Evolutionary conservation across 805 yeast species (phyloP).

Genomic region (Yarrowia divulgata): DNA sequence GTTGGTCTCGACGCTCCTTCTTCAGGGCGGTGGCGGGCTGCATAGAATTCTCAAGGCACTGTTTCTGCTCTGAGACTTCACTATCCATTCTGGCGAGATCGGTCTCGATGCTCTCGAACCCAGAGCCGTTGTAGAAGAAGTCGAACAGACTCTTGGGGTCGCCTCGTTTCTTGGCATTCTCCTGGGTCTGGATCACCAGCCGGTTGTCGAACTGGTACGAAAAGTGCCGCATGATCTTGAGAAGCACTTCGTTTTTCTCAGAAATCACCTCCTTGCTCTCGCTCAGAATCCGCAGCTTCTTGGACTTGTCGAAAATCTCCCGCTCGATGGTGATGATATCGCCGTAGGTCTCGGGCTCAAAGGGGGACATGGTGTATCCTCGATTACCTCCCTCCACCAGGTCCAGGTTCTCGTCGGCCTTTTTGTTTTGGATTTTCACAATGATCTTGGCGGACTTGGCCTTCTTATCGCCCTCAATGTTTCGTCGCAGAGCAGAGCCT

Average conservation of each 20-base stretch:
- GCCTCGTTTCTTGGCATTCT: constrained; percentile 85
- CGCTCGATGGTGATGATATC: constrained; percentile 73
- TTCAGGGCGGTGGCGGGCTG: constrained; percentile 52
- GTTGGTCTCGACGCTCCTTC: constrained; percentile 33
- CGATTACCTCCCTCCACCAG: not conserved
- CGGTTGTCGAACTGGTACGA: constrained; percentile 88
- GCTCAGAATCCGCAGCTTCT: constrained; percentile 63
- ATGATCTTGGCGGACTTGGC: constrained; percentile 67
- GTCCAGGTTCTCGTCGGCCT: constrained; percentile 60
- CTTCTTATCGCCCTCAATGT: constrained; percentile 79
- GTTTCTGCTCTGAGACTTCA: constrained; percentile 53
- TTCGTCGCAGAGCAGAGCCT: constrained; percentile 65
- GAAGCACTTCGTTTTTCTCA: constrained; percentile 65
- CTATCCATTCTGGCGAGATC: constrained; percentile 54
- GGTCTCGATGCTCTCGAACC: constrained; percentile 64
- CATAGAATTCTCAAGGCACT: constrained; percentile 53
- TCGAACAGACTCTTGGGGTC: constrained; percentile 74
- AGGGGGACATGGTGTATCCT: constrained; percentile 58
- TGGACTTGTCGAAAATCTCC: constrained; percentile 60
- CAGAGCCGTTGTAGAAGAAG: constrained; percentile 81
- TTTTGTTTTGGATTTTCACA: constrained; percentile 57
- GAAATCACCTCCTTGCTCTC: constrained; percentile 62
- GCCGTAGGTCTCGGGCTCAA: constrained; percentile 71
- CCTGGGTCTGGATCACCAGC: constrained; percentile 90
- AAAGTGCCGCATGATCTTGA: constrained; percentile 72